A percentile compares a stretch with the other conserved stretches of the same genome.
Evolutionary conservation across 208 protist species (phyloP).

Genomic region (Trypanosoma rangeli): DNA sequence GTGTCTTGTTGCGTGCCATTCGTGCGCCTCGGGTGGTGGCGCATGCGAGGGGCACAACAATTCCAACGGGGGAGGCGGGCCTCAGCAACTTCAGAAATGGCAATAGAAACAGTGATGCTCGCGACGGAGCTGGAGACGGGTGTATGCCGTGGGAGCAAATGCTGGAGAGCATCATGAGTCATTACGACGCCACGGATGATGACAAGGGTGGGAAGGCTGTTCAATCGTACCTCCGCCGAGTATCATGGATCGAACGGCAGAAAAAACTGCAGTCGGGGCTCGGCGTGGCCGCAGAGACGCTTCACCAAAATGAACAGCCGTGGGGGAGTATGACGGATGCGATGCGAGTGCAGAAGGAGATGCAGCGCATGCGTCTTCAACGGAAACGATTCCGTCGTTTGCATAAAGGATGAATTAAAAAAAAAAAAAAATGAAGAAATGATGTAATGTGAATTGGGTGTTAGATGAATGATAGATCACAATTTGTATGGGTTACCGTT

Average conservation of each 20-base stretch:
- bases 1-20: conserved; percentile 21
- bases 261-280: conserved; percentile 27
- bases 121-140: background rate
- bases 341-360: conserved; percentile 49
- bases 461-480: background rate
- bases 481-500: background rate
- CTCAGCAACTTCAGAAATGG: background rate
- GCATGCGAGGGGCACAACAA: conserved; percentile 1
- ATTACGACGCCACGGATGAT: background rate
- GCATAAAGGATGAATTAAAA: conserved; percentile 20
- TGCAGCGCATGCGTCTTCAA: conserved; percentile 41
- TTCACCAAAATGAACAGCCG: conserved; percentile 10
- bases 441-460: background rate
- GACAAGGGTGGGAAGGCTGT: conserved; percentile 29
- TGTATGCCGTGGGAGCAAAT: conserved; percentile 19
- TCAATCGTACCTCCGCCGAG: conserved; percentile 58
- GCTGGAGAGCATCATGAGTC: conserved; percentile 30
- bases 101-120: background rate
- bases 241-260: conserved; percentile 58
- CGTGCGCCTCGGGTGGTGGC: background rate
- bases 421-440: background rate
- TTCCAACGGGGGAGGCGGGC: background rate
- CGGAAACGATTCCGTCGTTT: conserved; percentile 53
- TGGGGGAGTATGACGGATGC: conserved; percentile 51
- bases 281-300: conserved; percentile 16